Conservation (phyloP, 2,329 filamentous ascomycete species). For the Fusarium brevicatenulatum region DNA sequence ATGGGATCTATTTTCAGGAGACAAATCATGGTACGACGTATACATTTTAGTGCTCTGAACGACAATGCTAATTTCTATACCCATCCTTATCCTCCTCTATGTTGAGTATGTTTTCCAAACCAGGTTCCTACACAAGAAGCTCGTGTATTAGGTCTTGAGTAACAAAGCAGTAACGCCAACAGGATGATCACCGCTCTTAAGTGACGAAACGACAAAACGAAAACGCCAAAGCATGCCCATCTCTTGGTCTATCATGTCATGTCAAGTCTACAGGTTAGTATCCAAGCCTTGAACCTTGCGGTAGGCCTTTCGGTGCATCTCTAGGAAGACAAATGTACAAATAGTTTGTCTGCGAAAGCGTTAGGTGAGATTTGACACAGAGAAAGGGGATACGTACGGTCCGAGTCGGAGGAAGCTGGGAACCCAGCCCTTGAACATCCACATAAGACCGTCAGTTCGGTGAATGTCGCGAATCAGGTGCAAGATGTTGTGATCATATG, state of each 20-base stretch:
- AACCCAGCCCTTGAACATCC: slow-evolving; percentile 93
- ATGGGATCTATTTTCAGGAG: slow-evolving; percentile 35
- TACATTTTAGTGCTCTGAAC: background rate
- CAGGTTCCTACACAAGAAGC: slow-evolving; percentile 11
- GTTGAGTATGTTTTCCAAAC: slow-evolving; percentile 27
- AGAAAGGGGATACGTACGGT: slow-evolving; percentile 59
- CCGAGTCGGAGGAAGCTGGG: slow-evolving; percentile 76
- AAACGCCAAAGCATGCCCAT: slow-evolving; percentile 40
- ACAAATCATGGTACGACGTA: background rate
- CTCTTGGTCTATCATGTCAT: slow-evolving; percentile 32
- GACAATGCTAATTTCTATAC: slow-evolving; percentile 1
- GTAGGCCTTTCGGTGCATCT: slow-evolving; percentile 86
- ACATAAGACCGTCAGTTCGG: slow-evolving; percentile 75
- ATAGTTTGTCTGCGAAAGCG: slow-evolving; percentile 74
- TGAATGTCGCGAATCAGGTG: slow-evolving; percentile 74
- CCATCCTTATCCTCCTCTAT: slow-evolving; percentile 1
- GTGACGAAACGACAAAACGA: slow-evolving; percentile 28
- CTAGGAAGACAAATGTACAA: slow-evolving; percentile 85
- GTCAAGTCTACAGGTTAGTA: slow-evolving; percentile 39
- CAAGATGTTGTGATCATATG: slow-evolving; percentile 61
- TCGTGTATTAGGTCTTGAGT: slow-evolving; percentile 10
- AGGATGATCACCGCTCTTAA: slow-evolving; percentile 29
- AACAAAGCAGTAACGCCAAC: slow-evolving; percentile 37
- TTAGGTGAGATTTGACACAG: slow-evolving; percentile 14
- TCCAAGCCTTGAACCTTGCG: slow-evolving; percentile 60